Base-by-base conservation (phyloP, 495 filamentous ascomycete species). In the Thermothielavioides terrestris region DNA sequence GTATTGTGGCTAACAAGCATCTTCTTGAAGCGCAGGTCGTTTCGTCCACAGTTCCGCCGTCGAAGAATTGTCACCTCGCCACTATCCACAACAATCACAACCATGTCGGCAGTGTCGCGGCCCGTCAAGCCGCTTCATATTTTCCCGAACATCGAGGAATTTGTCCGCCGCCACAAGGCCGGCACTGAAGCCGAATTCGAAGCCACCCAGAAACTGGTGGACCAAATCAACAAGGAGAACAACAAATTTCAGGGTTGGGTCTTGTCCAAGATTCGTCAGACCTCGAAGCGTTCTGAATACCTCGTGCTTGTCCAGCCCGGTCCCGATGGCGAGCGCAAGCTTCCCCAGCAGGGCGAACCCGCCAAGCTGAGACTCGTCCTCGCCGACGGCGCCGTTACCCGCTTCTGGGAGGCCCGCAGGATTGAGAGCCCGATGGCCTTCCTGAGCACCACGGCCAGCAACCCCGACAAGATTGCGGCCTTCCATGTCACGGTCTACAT, bases 161-260 rank as follows among this genome's bases (percentile, higher is more conserved):
- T 45, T 4, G 42, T 26, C 2, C n/a, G 17, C 6, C 32, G 41
- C 5, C 49, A 52, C 41, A 52, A 34, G 31, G 41, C 32, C 3
- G 49, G 49, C 18, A 52, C 49, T 10, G 41, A 52, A 12, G 25
- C 23, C 31, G 49, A 52, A 26, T 52, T 52, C n/a, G 41, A 8
- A 1, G 41, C 41, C 1, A 22, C 11, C 17, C 9, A 28, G 26
- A 37, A 39, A 17, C 8, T 40, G 3, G 17, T 52, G 12, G 17
- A 52, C n/a, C 17, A n/a, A 3, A 28, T 40, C 41, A 52, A 52
- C 23, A 36, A 31, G 11, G 5, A 52, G 18, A 12, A 20, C 15
- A 18, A 28, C 11, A 15, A 43, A 6, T 52, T 45, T 26, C 22
- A 36, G 17, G 49, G 34, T 10, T 52, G 49, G 49, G 23, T 46